These are phyloP conservation scores for Sarcodon aspratus DNA, from an alignment of 768 basidiomycete species.

Conservation along the genomic window DNA sequence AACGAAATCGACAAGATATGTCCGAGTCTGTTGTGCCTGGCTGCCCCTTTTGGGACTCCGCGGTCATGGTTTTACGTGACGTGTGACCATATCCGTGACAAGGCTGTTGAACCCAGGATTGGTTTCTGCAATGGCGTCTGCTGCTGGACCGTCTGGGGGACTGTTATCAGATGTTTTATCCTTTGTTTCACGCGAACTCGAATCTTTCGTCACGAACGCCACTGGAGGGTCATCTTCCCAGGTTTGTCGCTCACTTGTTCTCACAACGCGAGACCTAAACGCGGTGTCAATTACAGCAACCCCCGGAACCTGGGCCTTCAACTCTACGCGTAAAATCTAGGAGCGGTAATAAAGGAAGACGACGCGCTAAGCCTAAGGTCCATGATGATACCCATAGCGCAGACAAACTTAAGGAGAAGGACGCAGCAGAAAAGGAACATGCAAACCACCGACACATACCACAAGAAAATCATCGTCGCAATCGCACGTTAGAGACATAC, in stretches of 20 bases:
- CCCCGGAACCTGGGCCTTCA: conserved; percentile 2
- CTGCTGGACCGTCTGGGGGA: no score
- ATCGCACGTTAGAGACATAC: background rate
- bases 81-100: no score
- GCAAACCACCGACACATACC: background rate
- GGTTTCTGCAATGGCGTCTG: no score
- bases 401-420: background rate
- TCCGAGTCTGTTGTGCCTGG: no score
- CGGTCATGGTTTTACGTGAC: no score
- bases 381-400: background rate
- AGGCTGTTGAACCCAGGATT: no score
- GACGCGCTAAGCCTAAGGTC: background rate
- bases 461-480: background rate
- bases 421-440: background rate
- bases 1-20: no score
- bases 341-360: background rate
- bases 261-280: background rate
- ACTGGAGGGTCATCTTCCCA: conserved; percentile 29
- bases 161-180: conserved; percentile 53
- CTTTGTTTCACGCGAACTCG: conserved; percentile 62
- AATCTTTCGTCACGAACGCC: conserved; percentile 59
- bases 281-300: conserved; percentile 1
- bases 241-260: conserved; percentile 3
- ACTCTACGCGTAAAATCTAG: background rate
- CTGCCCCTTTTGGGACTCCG: no score